Conservation (phyloP, 202 grass and related monocot genomes). For the Zizania palustris region DNA sequence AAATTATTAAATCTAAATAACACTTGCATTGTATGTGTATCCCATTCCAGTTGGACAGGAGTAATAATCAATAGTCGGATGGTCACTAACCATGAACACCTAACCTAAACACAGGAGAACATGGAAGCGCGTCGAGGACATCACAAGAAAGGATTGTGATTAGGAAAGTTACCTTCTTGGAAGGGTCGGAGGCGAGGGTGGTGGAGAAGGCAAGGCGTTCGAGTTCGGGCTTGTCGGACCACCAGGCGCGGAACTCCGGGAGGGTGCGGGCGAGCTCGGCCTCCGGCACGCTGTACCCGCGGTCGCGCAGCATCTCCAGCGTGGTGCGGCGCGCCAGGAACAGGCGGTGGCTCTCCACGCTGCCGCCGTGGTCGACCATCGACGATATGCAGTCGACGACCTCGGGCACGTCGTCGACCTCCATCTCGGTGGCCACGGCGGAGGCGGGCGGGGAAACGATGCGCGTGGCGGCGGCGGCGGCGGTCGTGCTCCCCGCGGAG, state of each 20-base stretch:
- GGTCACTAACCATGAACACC: background rate
- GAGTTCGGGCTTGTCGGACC: constrained; percentile 40
- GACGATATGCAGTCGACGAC: constrained; percentile 56
- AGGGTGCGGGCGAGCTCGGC: constrained; percentile 61
- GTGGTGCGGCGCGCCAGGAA: constrained; percentile 87
- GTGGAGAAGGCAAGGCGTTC: constrained; percentile 61
- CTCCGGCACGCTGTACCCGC: constrained; percentile 60
- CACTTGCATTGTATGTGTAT: background rate
- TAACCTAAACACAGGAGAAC: background rate
- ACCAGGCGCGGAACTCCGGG: constrained; percentile 77
- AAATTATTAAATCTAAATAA: background rate
- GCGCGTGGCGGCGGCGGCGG: background rate
- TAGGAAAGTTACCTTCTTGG: constrained; percentile 56
- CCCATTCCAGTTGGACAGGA: background rate
- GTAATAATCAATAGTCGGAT: background rate
- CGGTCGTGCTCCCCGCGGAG: constrained; percentile 22
- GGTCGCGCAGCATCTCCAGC: constrained; percentile 94
- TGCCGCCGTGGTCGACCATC: constrained; percentile 61
- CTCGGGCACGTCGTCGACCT: constrained; percentile 31
- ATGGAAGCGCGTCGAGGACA: background rate
- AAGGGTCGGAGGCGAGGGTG: constrained; percentile 49
- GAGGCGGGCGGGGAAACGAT: background rate
- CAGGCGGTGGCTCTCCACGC: constrained; percentile 67
- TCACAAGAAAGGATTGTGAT: background rate
- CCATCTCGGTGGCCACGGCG: background rate